phyloP scores from a whole-genome alignment of 805 yeast species.

The Metschnikowia colocasiae region DNA sequence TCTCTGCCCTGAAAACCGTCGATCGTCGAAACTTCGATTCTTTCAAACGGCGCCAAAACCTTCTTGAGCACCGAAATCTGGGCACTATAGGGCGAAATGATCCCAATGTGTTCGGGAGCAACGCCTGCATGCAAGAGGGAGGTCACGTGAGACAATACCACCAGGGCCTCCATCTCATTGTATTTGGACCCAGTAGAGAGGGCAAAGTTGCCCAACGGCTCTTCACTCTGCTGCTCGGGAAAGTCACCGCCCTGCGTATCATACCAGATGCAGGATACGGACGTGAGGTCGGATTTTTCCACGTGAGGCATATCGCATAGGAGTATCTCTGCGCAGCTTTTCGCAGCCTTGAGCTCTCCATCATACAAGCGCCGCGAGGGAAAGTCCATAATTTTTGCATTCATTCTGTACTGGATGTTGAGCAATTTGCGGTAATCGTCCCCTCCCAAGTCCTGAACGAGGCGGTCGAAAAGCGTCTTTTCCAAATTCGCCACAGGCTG shows the following conservation, averaged over 20 bases:
- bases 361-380: constrained; percentile 64
- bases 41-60: constrained; percentile 25
- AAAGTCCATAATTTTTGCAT: constrained; percentile 69
- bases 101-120: constrained; percentile 58
- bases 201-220: constrained; percentile 14
- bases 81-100: constrained; percentile 87
- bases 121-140: constrained; percentile 54
- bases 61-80: constrained; percentile 65
- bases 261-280: constrained; percentile 65
- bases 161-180: constrained; percentile 71
- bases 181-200: constrained; percentile 52
- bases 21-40: constrained; percentile 78
- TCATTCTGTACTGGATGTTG: constrained; percentile 86
- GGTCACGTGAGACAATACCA: constrained; percentile 57
- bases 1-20: constrained; percentile 98
- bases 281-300: constrained; percentile 51
- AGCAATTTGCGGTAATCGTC: constrained; percentile 54
- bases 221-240: constrained; percentile 51
- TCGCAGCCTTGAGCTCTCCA: constrained; percentile 59
- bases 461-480: constrained; percentile 75
- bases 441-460: constrained; percentile 45
- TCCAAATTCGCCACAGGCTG: constrained; percentile 48
- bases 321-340: constrained; percentile 48
- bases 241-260: constrained; percentile 92
- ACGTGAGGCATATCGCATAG: constrained; percentile 51